Conservation (phyloP, 1,139 yeast genomes). For the Suhomyces wounanorum region DNA sequence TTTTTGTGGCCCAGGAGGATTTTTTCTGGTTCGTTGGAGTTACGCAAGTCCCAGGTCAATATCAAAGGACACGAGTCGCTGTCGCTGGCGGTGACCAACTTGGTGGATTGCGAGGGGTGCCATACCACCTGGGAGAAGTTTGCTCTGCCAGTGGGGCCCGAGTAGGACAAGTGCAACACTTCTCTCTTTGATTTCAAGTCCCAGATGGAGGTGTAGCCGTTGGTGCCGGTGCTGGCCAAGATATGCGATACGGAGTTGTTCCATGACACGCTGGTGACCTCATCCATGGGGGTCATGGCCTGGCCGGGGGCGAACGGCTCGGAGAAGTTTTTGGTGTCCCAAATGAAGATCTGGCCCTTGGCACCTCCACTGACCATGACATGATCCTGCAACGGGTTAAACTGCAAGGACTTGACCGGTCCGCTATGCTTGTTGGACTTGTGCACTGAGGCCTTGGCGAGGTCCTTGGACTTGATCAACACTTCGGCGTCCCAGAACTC, state of each 20-base stretch:
- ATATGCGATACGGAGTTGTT: constrained; percentile 83
- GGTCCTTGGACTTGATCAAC: constrained; percentile 40
- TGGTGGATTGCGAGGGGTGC: constrained; percentile 87
- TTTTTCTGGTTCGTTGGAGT: constrained; percentile 83
- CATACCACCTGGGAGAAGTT: constrained; percentile 73
- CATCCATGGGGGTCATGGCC: constrained; percentile 81
- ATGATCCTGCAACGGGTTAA: constrained; percentile 73
- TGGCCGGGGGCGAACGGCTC: constrained; percentile 75
- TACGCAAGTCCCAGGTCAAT: constrained; percentile 91
- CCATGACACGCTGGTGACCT: constrained; percentile 85
- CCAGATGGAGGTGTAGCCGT: constrained; percentile 91
- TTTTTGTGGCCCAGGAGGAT: constrained; percentile 78
- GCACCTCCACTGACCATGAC: constrained; percentile 85
- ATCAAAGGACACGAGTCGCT: constrained; percentile 80
- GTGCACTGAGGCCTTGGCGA: constrained; percentile 46
- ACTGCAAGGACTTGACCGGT: constrained; percentile 71
- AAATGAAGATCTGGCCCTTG: constrained; percentile 81
- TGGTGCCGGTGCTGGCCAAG: constrained; percentile 83
- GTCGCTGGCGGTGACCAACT: constrained; percentile 83
- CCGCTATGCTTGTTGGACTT: constrained; percentile 65
- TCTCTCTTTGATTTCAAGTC: constrained; percentile 87
- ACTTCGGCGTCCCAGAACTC: constrained; percentile 72
- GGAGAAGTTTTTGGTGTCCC: constrained; percentile 74
- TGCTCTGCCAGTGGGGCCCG: constrained; percentile 57
- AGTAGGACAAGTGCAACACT: constrained; percentile 76